phyloP scores from a whole-genome alignment of 768 basidiomycete species.

The Kwoniella mangroviensis region DNA sequence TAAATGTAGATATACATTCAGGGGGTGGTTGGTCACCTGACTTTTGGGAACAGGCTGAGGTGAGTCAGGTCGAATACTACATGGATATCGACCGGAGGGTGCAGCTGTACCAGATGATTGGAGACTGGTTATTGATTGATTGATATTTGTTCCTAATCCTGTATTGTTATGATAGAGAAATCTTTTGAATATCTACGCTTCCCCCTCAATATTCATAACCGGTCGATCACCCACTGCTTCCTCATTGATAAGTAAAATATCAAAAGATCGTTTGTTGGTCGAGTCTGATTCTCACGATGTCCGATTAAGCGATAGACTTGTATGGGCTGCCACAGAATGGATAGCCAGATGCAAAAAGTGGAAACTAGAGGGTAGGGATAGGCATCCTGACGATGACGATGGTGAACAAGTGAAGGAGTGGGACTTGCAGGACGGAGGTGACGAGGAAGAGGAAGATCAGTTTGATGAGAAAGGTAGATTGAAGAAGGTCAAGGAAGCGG shows the following conservation, averaged over 20 bases:
- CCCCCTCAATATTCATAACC: slow-evolving; percentile 85
- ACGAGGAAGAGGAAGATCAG: slow-evolving; percentile 4
- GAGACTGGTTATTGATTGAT: no score
- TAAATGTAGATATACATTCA: slow-evolving; percentile 88
- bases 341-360: slow-evolving; percentile 79
- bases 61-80: slow-evolving; percentile 54
- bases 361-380: slow-evolving; percentile 65
- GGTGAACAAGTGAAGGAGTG: background rate
- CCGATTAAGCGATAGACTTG: slow-evolving; percentile 64
- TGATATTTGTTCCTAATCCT: no score
- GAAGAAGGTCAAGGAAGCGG: background rate
- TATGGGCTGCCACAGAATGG: slow-evolving; percentile 76
- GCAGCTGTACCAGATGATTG: no score
- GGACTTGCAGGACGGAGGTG: slow-evolving; percentile 4
- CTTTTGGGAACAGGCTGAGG: slow-evolving; percentile 76
- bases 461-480: slow-evolving; percentile 16
- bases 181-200: slow-evolving; percentile 80
- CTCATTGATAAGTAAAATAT: slow-evolving; percentile 69
- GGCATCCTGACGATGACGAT: slow-evolving; percentile 32
- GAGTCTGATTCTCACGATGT: slow-evolving; percentile 85
- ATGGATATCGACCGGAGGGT: background rate
- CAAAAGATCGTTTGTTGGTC: slow-evolving; percentile 72
- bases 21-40: slow-evolving; percentile 78
- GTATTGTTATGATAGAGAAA: slow-evolving; percentile 62
- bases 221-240: slow-evolving; percentile 69